These are phyloP conservation scores for Xylaria hypoxylon DNA, from an alignment of 2,329 filamentous ascomycete genomes.

Conservation along the genomic window DNA sequence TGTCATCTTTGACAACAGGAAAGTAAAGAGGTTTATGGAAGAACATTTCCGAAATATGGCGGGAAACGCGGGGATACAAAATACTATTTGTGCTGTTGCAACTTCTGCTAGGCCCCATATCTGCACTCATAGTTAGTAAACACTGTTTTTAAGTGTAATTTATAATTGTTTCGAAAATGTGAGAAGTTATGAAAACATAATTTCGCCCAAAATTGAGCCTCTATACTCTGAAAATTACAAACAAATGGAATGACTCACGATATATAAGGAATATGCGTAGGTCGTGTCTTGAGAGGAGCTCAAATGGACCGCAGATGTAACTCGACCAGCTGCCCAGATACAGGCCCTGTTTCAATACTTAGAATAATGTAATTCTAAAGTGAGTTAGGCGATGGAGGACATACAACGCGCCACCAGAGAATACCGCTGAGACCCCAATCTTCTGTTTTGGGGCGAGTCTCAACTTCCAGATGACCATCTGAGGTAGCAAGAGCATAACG, in stretches of 20 bases:
- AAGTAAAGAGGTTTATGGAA: neutral
- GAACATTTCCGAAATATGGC: neutral
- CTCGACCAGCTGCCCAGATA: conserved; percentile 24
- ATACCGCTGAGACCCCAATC: conserved; percentile 39
- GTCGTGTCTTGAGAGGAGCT: conserved; percentile 6
- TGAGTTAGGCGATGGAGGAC: conserved; percentile 4
- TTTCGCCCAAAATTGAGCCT: neutral
- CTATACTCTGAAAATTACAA: neutral
- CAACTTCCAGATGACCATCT: conserved; percentile 61
- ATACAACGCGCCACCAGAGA: conserved; percentile 39
- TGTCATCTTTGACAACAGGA: neutral
- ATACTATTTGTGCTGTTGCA: conserved; percentile 25
- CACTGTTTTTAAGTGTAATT: neutral
- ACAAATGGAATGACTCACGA: neutral
- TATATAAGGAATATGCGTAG: conserved; percentile 24
- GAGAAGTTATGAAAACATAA: neutral
- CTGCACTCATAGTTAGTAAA: neutral
- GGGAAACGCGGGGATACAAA: conserved; percentile 25
- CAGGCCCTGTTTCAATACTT: conserved; percentile 10
- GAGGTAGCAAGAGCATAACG: conserved; percentile 59
- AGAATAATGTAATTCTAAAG: neutral
- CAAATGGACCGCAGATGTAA: conserved; percentile 15
- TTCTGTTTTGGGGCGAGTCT: conserved; percentile 56
- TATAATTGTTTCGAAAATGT: neutral
- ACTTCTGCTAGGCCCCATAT: conserved; percentile 33